Evolutionary conservation across 768 basidiomycete genomes (phyloP).

Genomic region (Erythrobasidium yunnanense): DNA sequence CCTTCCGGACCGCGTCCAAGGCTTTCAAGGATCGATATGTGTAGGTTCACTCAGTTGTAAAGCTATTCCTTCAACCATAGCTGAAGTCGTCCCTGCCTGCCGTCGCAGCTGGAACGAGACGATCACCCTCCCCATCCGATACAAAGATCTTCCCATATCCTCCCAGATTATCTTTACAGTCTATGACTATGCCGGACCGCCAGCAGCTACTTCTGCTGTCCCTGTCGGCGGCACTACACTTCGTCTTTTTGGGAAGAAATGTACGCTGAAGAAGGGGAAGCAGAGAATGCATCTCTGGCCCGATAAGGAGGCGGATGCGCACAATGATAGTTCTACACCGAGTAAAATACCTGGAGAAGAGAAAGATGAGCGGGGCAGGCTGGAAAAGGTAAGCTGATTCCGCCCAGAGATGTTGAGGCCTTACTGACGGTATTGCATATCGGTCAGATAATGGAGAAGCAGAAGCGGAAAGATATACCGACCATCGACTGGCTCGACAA

Average conservation of each 20-base stretch:
- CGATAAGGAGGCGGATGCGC: constrained; percentile 73
- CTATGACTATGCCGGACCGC: constrained; percentile 79
- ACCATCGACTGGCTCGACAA: constrained; percentile 95
- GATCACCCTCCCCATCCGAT: constrained; percentile 80
- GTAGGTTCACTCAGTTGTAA: constrained; percentile 45
- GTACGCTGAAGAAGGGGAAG: constrained; percentile 80
- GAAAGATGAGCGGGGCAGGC: constrained; percentile 79
- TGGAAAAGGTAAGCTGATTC: constrained; percentile 62
- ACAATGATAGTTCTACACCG: constrained; percentile 67
- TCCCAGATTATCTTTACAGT: constrained; percentile 88
- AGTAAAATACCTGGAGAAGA: constrained; percentile 54
- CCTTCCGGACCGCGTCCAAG: constrained; percentile 84
- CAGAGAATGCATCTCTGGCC: constrained; percentile 78
- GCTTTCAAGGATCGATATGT: constrained; percentile 72
- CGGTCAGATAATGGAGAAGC: constrained; percentile 66
- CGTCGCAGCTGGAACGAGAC: constrained; percentile 80
- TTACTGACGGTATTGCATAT: background rate
- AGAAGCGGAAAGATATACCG: constrained; percentile 81
- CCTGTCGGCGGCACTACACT: constrained; percentile 71
- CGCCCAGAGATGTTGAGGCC: background rate
- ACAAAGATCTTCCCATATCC: constrained; percentile 79
- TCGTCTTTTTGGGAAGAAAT: constrained; percentile 82
- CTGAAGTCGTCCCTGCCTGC: too few relatives aligned
- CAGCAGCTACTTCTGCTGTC: constrained; percentile 24
- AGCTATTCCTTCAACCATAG: background rate